phyloP scores from a whole-genome alignment of 1,139 yeast species.

The Wickerhamomyces sp. region DNA sequence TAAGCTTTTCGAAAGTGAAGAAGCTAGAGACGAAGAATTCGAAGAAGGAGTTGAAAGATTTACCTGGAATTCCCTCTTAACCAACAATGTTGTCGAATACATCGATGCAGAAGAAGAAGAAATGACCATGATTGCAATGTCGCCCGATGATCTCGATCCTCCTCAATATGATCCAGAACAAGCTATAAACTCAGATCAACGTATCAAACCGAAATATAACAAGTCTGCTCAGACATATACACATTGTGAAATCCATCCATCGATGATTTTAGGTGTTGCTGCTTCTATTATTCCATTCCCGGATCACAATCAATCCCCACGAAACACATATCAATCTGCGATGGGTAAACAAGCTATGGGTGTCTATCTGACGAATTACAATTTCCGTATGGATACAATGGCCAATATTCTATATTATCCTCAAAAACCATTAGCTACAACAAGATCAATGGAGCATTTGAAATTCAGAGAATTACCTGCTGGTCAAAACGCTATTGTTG shows the following conservation, averaged over 20 bases:
- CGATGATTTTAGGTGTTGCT: conserved; percentile 97
- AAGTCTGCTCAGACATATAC: conserved; percentile 84
- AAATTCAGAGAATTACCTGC: conserved; percentile 98
- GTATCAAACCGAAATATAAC: conserved; percentile 70
- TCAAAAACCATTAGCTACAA: conserved; percentile 97
- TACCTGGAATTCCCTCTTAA: conserved; percentile 83
- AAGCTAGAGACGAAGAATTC: conserved; percentile 31
- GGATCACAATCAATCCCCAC: conserved; percentile 98
- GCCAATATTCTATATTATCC: conserved; percentile 96
- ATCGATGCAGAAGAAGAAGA: conserved; percentile 98
- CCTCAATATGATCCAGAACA: conserved; percentile 41
- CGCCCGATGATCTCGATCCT: conserved; percentile 90
- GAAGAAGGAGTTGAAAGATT: conserved; percentile 54
- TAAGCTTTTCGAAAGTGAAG: conserved; percentile 63
- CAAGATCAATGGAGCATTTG: conserved; percentile 97
- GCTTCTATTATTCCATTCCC: conserved; percentile 99
- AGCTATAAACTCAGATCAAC: conserved; percentile 69
- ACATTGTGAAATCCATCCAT: conserved; percentile 98
- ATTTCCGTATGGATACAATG: conserved; percentile 99
- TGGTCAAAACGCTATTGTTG: conserved; percentile 98
- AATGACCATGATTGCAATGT: conserved; percentile 97
- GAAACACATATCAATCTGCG: conserved; percentile 98
- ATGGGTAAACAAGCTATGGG: conserved; percentile 99
- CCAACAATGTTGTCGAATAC: conserved; percentile 88
- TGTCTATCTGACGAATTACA: conserved; percentile 92